Base-by-base conservation (phyloP, 179 eudicot genomes). In the Vitellaria paradoxa region DNA sequence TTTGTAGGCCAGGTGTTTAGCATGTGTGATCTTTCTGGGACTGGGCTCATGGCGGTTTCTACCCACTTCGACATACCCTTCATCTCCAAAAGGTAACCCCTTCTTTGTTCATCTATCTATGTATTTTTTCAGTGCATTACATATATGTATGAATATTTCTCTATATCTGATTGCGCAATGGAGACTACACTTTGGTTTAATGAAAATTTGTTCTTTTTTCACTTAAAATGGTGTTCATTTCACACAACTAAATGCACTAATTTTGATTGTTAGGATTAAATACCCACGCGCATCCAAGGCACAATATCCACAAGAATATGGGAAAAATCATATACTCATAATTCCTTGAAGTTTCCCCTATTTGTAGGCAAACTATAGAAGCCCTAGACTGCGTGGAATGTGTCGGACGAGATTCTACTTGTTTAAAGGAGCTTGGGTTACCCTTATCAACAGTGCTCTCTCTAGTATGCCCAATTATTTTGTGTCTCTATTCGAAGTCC, bases 1-100 rank as follows among this genome's bases (percentile, higher is more conserved):
- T 92, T 94, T 86, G 94, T 91, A 0, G 98, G 98, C 24, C 97
- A 90, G 73, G 98, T 94, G 18, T 94, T 93, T 61, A 94, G 97
- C 79, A 91, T 94, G 98, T 94, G 98, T 76, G 97, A 94, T 81
- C 86, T 87, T 49, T 91, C 93, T 46, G 98, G 98, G 13, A 94
- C 97, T 14, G 97, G 98, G 50, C 89, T 94, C 30, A 91, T 94
- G 97, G 93, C 97, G 21, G 98, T 93, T 50, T 85, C 98, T 11
- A 85, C 94, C 61, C 96, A 90, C 18, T 90, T 93, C 72, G 88
- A 94, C 72, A 81, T 94, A 0, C 98, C 98, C 76, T 92, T 94
- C 53, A 78, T 92, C 67, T 89, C 98, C 26, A 76, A 89, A 73
- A 91, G 97, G 98, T 94, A 7, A 21, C 20, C 2, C 18, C 23